These are phyloP conservation scores for Tricholoma sp. DNA, from an alignment of 768 basidiomycete species.

Conservation along the genomic window DNA sequence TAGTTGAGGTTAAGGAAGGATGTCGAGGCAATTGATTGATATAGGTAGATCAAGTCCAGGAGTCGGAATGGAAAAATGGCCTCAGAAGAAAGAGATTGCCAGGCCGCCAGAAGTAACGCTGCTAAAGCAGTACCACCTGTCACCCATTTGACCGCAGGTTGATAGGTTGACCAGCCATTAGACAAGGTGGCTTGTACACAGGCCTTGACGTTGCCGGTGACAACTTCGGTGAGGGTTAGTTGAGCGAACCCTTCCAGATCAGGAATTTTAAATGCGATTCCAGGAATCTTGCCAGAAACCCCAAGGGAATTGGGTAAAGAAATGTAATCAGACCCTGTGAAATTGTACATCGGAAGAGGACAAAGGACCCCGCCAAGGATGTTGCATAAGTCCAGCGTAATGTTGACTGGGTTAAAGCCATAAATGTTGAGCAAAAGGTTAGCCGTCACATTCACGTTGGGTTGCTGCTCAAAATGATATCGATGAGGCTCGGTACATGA, in stretches of 20 bases:
- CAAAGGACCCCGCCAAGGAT: constrained; percentile 79
- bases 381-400: constrained; percentile 82
- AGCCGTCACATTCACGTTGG: constrained; percentile 76
- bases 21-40: constrained; percentile 79
- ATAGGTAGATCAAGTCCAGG: constrained; percentile 77
- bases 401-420: constrained; percentile 75
- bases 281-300: constrained; percentile 56
- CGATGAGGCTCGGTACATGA: not conserved
- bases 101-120: constrained; percentile 58
- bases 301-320: constrained; percentile 56
- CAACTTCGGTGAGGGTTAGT: constrained; percentile 63
- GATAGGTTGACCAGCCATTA: constrained; percentile 84
- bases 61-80: constrained; percentile 70
- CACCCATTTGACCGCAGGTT: constrained; percentile 71
- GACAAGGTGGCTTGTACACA: constrained; percentile 90
- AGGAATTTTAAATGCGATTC: constrained; percentile 81
- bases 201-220: constrained; percentile 70
- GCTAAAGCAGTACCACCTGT: constrained; percentile 64
- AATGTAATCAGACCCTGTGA: constrained; percentile 75
- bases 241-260: constrained; percentile 90
- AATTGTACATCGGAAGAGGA: constrained; percentile 78
- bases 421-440: constrained; percentile 85
- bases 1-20: constrained; percentile 84
- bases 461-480: constrained; percentile 45
- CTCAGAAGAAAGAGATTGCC: constrained; percentile 51